A percentile compares a stretch with the other conserved stretches of the same genome.
These are phyloP conservation scores for Kwoniella europaea DNA, from an alignment of 768 basidiomycete species.

Conservation along the genomic window DNA sequence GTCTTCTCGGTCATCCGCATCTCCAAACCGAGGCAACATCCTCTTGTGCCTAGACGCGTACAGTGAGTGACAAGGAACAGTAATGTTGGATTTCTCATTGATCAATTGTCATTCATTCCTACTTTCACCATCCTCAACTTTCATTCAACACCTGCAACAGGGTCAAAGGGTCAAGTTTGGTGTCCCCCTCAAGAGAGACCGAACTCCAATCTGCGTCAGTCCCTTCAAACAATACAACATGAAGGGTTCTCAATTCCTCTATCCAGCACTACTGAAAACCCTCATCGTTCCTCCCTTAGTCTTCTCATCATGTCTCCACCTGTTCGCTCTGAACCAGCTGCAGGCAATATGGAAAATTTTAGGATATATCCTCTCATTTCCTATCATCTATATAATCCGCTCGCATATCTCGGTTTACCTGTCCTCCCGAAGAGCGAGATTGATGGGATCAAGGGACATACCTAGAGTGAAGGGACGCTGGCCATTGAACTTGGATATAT, in stretches of 20 bases:
- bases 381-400: conserved; percentile 29
- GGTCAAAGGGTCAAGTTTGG: no score
- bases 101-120: no score
- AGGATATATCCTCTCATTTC: conserved; percentile 32
- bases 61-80: no score
- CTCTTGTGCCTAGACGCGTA: no score
- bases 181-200: no score
- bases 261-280: conserved; percentile 37
- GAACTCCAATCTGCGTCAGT: not conserved
- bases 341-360: not conserved
- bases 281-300: conserved; percentile 29
- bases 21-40: no score
- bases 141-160: not conserved
- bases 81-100: no score
- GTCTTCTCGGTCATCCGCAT: no score
- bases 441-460: conserved; percentile 30
- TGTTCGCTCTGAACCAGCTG: not conserved
- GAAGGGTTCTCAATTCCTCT: conserved; percentile 31
- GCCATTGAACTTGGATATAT: conserved; percentile 51
- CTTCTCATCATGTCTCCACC: conserved; percentile 6
- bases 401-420: conserved; percentile 10
- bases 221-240: conserved; percentile 7
- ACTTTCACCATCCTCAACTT: not conserved
- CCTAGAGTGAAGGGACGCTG: conserved; percentile 42
- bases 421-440: conserved; percentile 14